A percentile compares a stretch with the other conserved stretches of the same genome.
Conservation (phyloP, 768 basidiomycete species). For the Tulasnella sp. region DNA sequence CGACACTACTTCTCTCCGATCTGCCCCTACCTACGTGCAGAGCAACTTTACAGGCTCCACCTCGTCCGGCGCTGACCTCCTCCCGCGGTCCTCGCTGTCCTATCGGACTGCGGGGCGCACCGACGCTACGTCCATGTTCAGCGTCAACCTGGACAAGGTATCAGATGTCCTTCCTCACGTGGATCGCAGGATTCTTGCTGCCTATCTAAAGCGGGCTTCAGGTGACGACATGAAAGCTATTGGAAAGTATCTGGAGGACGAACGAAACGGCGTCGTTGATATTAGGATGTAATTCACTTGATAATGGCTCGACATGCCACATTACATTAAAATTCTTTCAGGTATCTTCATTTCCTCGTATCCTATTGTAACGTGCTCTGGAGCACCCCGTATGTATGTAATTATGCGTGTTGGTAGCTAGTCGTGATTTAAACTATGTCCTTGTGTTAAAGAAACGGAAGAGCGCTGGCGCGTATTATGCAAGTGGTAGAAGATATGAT, state of each 20-base stretch:
- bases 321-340: not conserved
- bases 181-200: constrained; percentile 6
- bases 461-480: not conserved
- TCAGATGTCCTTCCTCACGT: constrained; percentile 23
- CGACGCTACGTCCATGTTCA: constrained; percentile 1
- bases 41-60: not conserved
- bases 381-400: constrained; percentile 8
- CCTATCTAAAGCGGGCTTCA: constrained; percentile 15
- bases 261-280: constrained; percentile 17
- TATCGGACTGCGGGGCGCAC: constrained; percentile 11
- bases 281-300: not conserved
- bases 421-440: not conserved
- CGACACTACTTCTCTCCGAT: not conserved
- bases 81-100: not conserved
- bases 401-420: not conserved
- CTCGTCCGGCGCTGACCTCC: not conserved
- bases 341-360: not conserved
- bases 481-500: not conserved
- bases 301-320: not conserved
- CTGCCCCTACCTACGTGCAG: not conserved
- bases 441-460: not conserved
- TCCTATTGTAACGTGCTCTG: not conserved
- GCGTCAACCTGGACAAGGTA: constrained; percentile 15
- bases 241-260: constrained; percentile 19
- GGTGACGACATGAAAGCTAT: constrained; percentile 22